Base-by-base conservation (phyloP, 2,329 filamentous ascomycete species). In the Pseudocercospora eumusae region DNA sequence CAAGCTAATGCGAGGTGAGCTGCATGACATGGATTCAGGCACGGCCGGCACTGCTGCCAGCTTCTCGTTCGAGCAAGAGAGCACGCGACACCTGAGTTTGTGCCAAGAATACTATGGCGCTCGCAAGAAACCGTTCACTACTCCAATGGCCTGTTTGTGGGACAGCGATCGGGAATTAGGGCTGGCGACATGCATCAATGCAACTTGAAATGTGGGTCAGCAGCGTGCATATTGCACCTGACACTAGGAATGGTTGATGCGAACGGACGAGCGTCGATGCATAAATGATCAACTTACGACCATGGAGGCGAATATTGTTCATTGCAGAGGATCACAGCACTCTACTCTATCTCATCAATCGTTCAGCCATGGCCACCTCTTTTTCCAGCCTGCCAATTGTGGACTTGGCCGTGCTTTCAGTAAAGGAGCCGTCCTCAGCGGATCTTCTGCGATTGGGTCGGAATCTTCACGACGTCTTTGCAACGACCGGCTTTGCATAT, bases 401-500 rank as follows among this genome's bases (percentile, higher is more conserved):
- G 27, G 79, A 80, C 57, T 71, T 80, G 25, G 61, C 73, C 4
- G 65, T 73, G 44, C 72, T 81, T 0, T 69, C 70, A 6, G 67
- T 66, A 11, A 56, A 70, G 5, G 53, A 64, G 2, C 68, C 70
- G n/a, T 62, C 70, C 10, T 59, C 69, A 18, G 70, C 70, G 15
- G 71, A 75, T 11, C 59, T 75, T 45, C 23, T 61, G 8, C 8
- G 15, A 3, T 71, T 81, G n/a, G 75, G 77, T 59, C 62, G 71
- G 13, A 69, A 72, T 47, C 70, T 81, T 6, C 74, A 78, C 66
- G 67, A 78, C 56, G 77, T 78, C 11, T 80, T 81, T 60, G 71
- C 77, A 4, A 80, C 78, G 1, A 78, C 77, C 2, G 79, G 80
- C 7, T 81, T 81, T 65, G 79, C 79, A 6, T 82, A 82, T 64